Evolutionary conservation across 1,139 yeast genomes (phyloP).

Genomic region (Yamadazyma atlantica): DNA sequence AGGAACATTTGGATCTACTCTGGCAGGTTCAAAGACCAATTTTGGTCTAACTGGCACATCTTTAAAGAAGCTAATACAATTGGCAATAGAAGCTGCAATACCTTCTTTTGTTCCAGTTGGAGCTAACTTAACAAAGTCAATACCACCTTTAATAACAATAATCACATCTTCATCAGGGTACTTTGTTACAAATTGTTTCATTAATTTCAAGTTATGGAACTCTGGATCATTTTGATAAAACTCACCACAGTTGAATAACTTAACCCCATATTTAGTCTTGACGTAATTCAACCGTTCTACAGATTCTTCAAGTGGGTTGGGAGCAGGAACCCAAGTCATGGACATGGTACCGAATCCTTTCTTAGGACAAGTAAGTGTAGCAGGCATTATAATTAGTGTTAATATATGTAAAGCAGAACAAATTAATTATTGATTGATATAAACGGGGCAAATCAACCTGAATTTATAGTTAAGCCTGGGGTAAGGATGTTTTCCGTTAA

Average conservation of each 20-base stretch:
- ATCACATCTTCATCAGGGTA: constrained; percentile 50
- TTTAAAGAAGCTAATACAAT: constrained; percentile 39
- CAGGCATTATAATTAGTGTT: constrained; percentile 7
- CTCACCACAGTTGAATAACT: constrained; percentile 72
- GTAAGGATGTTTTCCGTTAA: too few relatives aligned
- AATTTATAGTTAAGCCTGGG: too few relatives aligned
- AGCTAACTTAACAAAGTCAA: constrained; percentile 26
- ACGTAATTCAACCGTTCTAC: constrained; percentile 49
- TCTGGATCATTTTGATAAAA: constrained; percentile 59
- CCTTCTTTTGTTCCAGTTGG: constrained; percentile 54
- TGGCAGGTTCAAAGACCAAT: constrained; percentile 67
- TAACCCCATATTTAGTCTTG: constrained; percentile 43
- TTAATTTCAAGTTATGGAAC: constrained; percentile 41
- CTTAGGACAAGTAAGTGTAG: constrained; percentile 7
- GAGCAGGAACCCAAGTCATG: constrained; percentile 53
- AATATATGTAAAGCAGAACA: too few relatives aligned
- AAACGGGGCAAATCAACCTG: too few relatives aligned
- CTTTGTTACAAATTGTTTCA: constrained; percentile 53
- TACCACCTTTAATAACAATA: constrained; percentile 59
- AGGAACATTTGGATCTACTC: constrained; percentile 56
- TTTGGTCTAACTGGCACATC: constrained; percentile 32
- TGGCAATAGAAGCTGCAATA: constrained; percentile 51
- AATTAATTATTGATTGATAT: too few relatives aligned
- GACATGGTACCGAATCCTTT: constrained; percentile 67
- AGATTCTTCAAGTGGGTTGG: constrained; percentile 47